Conservation (phyloP, 805 yeast species). For the Yarrowia sp. region DNA sequence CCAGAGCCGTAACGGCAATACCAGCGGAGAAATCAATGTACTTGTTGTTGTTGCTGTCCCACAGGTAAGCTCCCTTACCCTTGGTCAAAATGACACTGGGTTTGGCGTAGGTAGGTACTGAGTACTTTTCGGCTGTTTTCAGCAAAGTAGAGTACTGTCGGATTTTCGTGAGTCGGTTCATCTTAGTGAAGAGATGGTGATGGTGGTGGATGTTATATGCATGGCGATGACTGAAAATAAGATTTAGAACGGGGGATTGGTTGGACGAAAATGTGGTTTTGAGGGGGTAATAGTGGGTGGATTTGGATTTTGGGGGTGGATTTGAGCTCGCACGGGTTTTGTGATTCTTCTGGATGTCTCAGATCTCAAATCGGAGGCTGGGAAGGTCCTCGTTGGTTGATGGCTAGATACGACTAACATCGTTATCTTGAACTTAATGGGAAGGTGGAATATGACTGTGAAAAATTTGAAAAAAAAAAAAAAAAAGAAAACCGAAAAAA, state of each 20-base stretch:
- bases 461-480: too few relatives aligned
- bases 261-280: not conserved
- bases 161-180: constrained; percentile 1
- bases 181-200: not conserved
- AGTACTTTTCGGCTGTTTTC: constrained; percentile 29
- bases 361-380: too few relatives aligned
- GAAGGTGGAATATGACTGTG: too few relatives aligned
- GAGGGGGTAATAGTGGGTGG: too few relatives aligned
- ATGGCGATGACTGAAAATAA: not conserved
- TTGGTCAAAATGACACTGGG: constrained; percentile 65
- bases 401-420: too few relatives aligned
- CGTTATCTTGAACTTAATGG: too few relatives aligned
- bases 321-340: too few relatives aligned
- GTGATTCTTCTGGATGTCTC: too few relatives aligned
- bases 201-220: not conserved
- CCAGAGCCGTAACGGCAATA: constrained; percentile 93
- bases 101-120: constrained; percentile 43
- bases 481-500: too few relatives aligned
- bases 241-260: constrained; percentile 6
- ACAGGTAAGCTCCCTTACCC: constrained; percentile 77
- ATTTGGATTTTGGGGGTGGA: too few relatives aligned
- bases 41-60: constrained; percentile 71
- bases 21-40: constrained; percentile 94
- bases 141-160: constrained; percentile 16
- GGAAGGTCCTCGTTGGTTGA: too few relatives aligned